Evolutionary conservation across 2,329 filamentous ascomycete species (phyloP).

Genomic region (Penicillium thymicola): DNA sequence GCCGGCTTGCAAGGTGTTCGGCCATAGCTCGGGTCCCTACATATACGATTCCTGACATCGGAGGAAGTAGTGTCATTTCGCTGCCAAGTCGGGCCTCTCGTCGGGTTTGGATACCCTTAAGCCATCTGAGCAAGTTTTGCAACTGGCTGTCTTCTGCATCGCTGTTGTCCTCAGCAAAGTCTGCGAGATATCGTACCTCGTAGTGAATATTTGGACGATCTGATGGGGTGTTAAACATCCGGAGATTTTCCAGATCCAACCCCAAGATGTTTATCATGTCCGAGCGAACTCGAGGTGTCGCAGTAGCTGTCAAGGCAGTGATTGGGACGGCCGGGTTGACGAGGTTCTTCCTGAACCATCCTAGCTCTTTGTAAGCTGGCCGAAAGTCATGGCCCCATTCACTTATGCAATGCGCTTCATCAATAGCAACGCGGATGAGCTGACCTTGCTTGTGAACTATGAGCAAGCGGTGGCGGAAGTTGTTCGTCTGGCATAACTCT

Average conservation of each 20-base stretch:
- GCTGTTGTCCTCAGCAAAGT: conserved; percentile 28
- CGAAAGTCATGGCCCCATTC: conserved; percentile 99
- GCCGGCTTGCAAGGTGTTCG: conserved; percentile 38
- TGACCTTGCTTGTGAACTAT: conserved; percentile 76
- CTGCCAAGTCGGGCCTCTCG: conserved; percentile 54
- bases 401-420: conserved; percentile 95
- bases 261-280: conserved; percentile 77
- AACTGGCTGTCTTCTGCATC: conserved; percentile 59
- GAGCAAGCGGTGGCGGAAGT: conserved; percentile 71
- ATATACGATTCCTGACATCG: conserved; percentile 49
- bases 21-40: conserved; percentile 42
- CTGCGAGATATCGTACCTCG: conserved; percentile 66
- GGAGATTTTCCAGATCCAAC: conserved; percentile 62
- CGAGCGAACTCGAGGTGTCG: conserved; percentile 73
- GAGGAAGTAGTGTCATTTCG: conserved; percentile 22
- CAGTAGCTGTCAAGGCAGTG: conserved; percentile 89
- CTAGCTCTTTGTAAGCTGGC: conserved; percentile 82
- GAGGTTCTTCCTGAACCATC: conserved; percentile 69
- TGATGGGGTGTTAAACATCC: conserved; percentile 78
- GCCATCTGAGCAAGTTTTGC: conserved; percentile 74
- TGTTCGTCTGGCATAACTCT: conserved; percentile 74
- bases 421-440: conserved; percentile 82
- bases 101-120: conserved; percentile 68
- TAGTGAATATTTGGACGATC: conserved; percentile 84
- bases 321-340: conserved; percentile 78